A percentile compares a stretch with the other conserved stretches of the same genome.
phyloP scores from a whole-genome alignment of 257 asterid species.

The Nicotiana paniculata region DNA sequence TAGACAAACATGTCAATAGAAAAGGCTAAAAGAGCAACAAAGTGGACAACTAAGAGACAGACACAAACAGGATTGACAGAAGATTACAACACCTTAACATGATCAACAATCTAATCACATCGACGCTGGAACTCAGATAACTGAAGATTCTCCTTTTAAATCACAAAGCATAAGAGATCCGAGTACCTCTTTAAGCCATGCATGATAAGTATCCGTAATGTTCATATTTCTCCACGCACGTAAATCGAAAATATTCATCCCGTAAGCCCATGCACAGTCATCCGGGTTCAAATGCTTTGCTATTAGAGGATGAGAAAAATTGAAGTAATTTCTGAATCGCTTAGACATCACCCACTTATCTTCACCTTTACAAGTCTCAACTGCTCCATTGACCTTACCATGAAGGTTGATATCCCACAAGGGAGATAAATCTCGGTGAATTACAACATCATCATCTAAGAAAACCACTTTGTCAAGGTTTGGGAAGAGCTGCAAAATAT shows the following conservation, averaged over 20 bases:
- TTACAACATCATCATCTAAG: constrained; percentile 93
- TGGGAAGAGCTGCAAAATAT: constrained; percentile 84
- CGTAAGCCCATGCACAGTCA: constrained; percentile 99
- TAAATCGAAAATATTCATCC: constrained; percentile 93
- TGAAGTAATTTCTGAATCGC: constrained; percentile 84
- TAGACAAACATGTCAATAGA: background rate
- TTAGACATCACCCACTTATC: constrained; percentile 99
- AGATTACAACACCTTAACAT: background rate
- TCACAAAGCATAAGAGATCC: background rate
- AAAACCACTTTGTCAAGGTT: constrained; percentile 91
- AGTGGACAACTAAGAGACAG: background rate
- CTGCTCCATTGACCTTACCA: constrained; percentile 98
- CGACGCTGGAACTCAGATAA: background rate
- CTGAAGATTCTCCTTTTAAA: background rate
- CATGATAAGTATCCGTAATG: constrained; percentile 79
- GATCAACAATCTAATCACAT: background rate
- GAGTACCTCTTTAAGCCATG: constrained; percentile 90
- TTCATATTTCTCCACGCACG: constrained; percentile 72
- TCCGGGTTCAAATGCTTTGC: constrained; percentile 78
- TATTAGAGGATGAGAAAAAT: constrained; percentile 86
- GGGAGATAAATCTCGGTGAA: constrained; percentile 86
- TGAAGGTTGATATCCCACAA: constrained; percentile 82
- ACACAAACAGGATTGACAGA: background rate
- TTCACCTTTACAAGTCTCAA: constrained; percentile 96
- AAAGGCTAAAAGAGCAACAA: background rate